phyloP scores from a whole-genome alignment of 2,329 filamentous ascomycete genomes.

The Grosmannia serpens region DNA sequence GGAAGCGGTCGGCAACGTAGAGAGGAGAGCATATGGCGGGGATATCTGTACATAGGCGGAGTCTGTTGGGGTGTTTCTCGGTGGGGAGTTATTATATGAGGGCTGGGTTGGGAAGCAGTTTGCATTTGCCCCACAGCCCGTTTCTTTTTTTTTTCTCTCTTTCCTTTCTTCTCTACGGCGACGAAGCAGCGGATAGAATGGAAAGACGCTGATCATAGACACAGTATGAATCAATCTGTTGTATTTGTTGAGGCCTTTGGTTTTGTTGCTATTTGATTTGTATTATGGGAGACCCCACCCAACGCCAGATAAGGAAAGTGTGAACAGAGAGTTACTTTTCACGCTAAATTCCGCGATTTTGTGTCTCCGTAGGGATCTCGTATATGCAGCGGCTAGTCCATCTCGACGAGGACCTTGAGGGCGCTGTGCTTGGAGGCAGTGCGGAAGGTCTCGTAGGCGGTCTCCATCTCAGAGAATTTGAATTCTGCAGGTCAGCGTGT shows the following conservation, averaged over 20 bases:
- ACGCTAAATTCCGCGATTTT: too few species aligned
- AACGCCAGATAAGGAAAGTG: too few species aligned
- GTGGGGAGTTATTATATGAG: background rate
- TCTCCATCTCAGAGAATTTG: constrained; percentile 28
- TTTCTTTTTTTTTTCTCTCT: background rate
- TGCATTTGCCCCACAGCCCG: background rate
- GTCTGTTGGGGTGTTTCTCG: background rate
- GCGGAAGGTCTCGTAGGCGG: constrained; percentile 32
- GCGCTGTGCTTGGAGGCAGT: constrained; percentile 28
- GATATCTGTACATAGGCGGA: background rate
- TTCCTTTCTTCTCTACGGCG: background rate
- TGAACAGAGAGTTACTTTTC: too few species aligned
- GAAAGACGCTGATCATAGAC: background rate
- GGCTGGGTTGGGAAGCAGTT: background rate
- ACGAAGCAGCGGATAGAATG: background rate
- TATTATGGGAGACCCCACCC: too few species aligned
- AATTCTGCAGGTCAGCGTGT: constrained; percentile 20
- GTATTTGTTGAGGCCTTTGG: too few species aligned
- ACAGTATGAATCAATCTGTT: too few species aligned
- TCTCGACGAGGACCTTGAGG: constrained; percentile 31
- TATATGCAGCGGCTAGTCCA: constrained; percentile 13
- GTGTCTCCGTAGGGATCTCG: too few species aligned
- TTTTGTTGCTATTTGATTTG: background rate
- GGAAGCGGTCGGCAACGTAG: background rate
- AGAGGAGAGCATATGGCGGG: background rate